These are phyloP conservation scores for Leishmania tropica DNA, from an alignment of 208 protist genomes.

Conservation along the genomic window DNA sequence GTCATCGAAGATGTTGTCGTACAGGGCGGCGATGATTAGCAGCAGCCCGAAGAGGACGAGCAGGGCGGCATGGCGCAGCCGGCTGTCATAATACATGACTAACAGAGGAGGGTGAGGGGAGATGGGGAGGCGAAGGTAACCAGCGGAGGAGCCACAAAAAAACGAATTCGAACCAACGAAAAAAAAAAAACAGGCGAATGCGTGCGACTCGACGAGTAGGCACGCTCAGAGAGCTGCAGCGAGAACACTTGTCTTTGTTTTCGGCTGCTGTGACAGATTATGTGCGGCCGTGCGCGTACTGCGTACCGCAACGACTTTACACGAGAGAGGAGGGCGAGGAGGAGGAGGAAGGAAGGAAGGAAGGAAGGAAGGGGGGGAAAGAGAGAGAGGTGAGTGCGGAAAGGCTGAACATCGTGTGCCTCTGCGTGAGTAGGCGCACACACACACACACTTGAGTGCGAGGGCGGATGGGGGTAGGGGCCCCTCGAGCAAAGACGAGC, in stretches of 20 bases:
- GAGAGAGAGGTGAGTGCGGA: background rate
- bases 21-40: constrained; percentile 12
- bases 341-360: too few species aligned
- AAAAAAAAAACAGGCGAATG: too few species aligned
- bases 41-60: constrained; percentile 30
- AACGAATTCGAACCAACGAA: background rate
- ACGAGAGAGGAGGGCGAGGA: too few species aligned
- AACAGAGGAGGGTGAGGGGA: background rate
- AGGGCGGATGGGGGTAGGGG: too few species aligned
- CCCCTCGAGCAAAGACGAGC: too few species aligned
- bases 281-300: too few species aligned
- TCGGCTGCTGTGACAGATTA: too few species aligned
- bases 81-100: constrained; percentile 12
- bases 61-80: constrained; percentile 20
- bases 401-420: background rate
- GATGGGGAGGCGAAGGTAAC: background rate
- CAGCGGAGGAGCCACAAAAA: background rate
- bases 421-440: background rate
- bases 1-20: constrained; percentile 16
- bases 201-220: too few species aligned
- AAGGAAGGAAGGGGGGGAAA: background rate
- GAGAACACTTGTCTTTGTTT: too few species aligned
- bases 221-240: too few species aligned
- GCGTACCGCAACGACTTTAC: too few species aligned
- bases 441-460: too few species aligned